A percentile compares a stretch with the other conserved stretches of the same genome.
These are phyloP conservation scores for Clavariopsis aquatica DNA, from an alignment of 495 filamentous ascomycete genomes.

Conservation along the genomic window DNA sequence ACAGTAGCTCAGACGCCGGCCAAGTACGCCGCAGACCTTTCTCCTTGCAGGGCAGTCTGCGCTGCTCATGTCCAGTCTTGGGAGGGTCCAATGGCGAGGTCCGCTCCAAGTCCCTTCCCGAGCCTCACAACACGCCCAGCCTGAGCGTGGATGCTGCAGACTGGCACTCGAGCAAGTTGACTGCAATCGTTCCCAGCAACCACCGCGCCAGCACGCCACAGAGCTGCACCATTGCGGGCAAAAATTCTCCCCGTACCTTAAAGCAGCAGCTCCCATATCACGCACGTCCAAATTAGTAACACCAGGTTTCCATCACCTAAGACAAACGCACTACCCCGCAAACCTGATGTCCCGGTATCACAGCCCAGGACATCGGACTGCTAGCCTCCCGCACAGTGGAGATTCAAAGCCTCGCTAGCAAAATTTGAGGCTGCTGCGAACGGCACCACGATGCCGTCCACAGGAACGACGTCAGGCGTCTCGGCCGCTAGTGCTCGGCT, in stretches of 20 bases:
- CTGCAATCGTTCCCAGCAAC: not conserved
- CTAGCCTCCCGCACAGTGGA: not conserved
- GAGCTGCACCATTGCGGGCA: not conserved
- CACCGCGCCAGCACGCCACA: not conserved
- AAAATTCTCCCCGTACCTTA: not conserved
- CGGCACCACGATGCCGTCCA: not conserved
- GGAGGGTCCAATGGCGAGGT: not conserved
- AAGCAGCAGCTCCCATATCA: not conserved
- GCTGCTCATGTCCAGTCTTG: not conserved
- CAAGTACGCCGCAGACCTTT: slow-evolving; percentile 9
- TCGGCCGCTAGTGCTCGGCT: slow-evolving; percentile 17
- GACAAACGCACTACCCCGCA: slow-evolving; percentile 28
- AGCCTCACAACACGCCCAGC: not conserved
- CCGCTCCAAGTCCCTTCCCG: not conserved
- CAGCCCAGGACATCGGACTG: slow-evolving; percentile 2
- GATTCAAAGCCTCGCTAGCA: not conserved
- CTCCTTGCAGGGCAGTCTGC: slow-evolving; percentile 1
- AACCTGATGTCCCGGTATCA: not conserved
- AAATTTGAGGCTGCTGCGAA: not conserved
- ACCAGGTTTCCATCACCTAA: slow-evolving; percentile 32
- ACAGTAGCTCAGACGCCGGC: slow-evolving; percentile 19
- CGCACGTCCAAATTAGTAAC: not conserved
- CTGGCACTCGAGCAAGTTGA: not conserved
- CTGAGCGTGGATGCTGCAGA: not conserved
- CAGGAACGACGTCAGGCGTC: not conserved